phyloP scores from a whole-genome alignment of 495 filamentous ascomycete genomes.

The Cercophora sp. region DNA sequence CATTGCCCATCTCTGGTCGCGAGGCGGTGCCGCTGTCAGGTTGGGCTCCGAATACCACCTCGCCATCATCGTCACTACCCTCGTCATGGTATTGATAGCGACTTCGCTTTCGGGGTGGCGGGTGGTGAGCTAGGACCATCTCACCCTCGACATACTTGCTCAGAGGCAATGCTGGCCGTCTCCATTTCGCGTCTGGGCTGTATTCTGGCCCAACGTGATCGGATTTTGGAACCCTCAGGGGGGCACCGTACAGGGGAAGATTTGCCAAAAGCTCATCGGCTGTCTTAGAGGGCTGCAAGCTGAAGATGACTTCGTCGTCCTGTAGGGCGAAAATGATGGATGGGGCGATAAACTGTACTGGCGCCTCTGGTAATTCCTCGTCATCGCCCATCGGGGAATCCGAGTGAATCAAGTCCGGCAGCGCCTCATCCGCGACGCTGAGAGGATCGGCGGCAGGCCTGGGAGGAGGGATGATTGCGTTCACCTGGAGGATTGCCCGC shows the following conservation, averaged over 20 bases:
- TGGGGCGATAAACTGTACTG: constrained; percentile 52
- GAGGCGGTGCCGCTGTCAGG: constrained; percentile 38
- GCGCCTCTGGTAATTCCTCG: constrained; percentile 41
- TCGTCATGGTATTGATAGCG: constrained; percentile 74
- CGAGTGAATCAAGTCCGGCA: constrained; percentile 65
- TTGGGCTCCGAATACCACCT: constrained; percentile 41
- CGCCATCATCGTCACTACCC: constrained; percentile 56
- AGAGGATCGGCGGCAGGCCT: constrained; percentile 23
- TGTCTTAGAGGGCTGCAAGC: constrained; percentile 67
- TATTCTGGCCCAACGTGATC: constrained; percentile 53
- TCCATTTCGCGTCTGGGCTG: constrained; percentile 67
- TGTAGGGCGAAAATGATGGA: constrained; percentile 79
- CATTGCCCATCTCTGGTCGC: constrained; percentile 68
- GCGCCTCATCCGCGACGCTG: constrained; percentile 36
- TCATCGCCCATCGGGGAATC: constrained; percentile 46
- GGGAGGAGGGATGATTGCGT: constrained; percentile 42
- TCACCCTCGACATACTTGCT: constrained; percentile 83
- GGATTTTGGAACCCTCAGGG: constrained; percentile 53
- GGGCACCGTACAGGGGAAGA: constrained; percentile 72
- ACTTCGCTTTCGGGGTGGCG: constrained; percentile 69
- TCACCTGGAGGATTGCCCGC: constrained; percentile 62
- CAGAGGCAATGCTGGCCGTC: constrained; percentile 71
- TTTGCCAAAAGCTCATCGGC: constrained; percentile 82
- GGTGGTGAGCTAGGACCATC: constrained; percentile 62
- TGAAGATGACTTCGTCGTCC: constrained; percentile 77